Evolutionary conservation across 1,284 basidiomycete genomes (phyloP), one percentile per base, ranked within the genome.

Genomic region (Xerocomus nothofagi): DNA sequence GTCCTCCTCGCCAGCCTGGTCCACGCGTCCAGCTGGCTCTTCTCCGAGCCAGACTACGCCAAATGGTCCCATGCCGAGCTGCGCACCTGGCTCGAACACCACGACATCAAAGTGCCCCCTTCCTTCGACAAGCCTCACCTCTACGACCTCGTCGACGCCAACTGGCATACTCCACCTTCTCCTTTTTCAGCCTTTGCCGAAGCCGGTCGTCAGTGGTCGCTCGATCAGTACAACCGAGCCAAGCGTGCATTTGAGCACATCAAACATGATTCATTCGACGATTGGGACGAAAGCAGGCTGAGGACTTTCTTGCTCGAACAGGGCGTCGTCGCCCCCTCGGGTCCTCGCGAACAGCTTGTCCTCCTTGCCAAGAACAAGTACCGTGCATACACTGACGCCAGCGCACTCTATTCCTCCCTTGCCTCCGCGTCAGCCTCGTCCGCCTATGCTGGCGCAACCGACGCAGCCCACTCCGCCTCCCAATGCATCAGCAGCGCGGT

Each of bases 281-380:
- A 72, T 6, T 96, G 92, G 92, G 82, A 89, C 61, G 92, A 96
- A 64, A 86, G 82, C 24, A 78, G 79, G 40, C 75, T 96, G 24
- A 81, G 92, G 58, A 74, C 88, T 57, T 95, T 88, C 71, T 76
- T 97, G n/a, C 79, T 96, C 50, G 82, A 91, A 62, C 85, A 93
- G 56, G 93, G 93, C 39, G 76, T 95, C 53, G 82, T 96, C 39
- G 81, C 85, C 15, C 93, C 93, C 12, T 78, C 79, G 21, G 86
- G 88, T 4, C 84, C 84, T 3, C 77, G 80, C 48, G 93, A 96
- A 64, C 81, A 93, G 63, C 82, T 97, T 27, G 75, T 86, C 15
- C 71, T 88, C 15, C 76, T 91, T 27, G 92, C 90, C 21, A 89
- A 88, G 72, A 79, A 82, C 59, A 80, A 83, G 67, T 87, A 86